Evolutionary conservation across 2,329 filamentous ascomycete species (phyloP).

Genomic region (Aspergillus hiratsukae): DNA sequence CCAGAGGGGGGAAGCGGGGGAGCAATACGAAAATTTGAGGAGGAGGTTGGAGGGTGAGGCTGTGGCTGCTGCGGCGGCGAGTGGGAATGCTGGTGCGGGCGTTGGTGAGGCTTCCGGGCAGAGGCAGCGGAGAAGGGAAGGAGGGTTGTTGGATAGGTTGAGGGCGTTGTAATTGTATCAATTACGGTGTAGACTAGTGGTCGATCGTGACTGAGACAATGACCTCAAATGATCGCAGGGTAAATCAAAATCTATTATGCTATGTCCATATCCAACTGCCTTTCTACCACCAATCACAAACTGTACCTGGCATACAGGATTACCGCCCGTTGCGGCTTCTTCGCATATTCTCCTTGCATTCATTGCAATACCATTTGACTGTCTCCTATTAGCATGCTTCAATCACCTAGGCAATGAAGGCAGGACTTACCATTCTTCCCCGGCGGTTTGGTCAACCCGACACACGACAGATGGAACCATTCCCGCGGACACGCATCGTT

Average conservation of each 20-base stretch:
- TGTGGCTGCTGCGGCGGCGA: slow-evolving; percentile 27
- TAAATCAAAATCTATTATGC: neutral
- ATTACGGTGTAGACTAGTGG: too few relatives aligned
- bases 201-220: too few relatives aligned
- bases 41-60: slow-evolving; percentile 37
- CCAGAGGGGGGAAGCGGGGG: slow-evolving; percentile 19
- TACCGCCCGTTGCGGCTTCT: slow-evolving; percentile 45
- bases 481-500: slow-evolving; percentile 67
- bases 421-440: slow-evolving; percentile 63
- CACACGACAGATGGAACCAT: slow-evolving; percentile 82
- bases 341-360: slow-evolving; percentile 66
- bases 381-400: slow-evolving; percentile 18
- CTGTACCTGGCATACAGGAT: neutral
- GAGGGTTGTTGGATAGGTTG: slow-evolving; percentile 20
- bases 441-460: slow-evolving; percentile 74
- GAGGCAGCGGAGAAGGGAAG: slow-evolving; percentile 22
- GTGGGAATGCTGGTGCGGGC: slow-evolving; percentile 14
- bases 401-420: slow-evolving; percentile 1
- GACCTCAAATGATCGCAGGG: neutral
- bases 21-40: slow-evolving; percentile 36
- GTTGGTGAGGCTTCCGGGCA: slow-evolving; percentile 6
- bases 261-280: too few relatives aligned
- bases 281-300: neutral
- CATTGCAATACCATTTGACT: slow-evolving; percentile 81
- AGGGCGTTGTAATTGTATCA: neutral